Evolutionary conservation across 495 filamentous ascomycete species (phyloP), one percentile per base, ranked within the genome.

Genomic region (Niebla homalea): DNA sequence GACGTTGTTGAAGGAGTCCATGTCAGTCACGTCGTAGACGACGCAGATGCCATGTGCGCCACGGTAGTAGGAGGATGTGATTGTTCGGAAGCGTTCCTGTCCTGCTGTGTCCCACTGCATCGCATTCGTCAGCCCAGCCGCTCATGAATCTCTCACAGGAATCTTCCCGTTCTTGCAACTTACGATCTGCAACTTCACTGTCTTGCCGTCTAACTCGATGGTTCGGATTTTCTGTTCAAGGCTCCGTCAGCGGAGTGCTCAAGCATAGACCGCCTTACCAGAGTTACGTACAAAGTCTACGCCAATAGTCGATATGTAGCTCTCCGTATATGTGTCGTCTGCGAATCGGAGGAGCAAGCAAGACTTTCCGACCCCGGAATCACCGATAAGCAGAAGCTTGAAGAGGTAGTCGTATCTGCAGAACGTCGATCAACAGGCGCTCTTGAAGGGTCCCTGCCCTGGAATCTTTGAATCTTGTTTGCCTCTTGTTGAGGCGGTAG

Each of bases 1-100:
- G 59, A 98, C 93, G 72, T 97, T 97, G 79, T 97, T 97, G 87
- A 97, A 98, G 39, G 86, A 93, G 70, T 97, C 93, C 93, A 96
- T 97, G 66, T 98, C 93, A 39, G 92, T 98, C 64, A 98, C 93
- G 80, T 98, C 92, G 75, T 96, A 98, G 64, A 98, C 92, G 48
- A 98, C 92, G 70, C 92, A 98, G 72, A 98, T 98, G 59, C 92
- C 92, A 67, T 98, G 93, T 58, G 92, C 92, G 57, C 83, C 92
- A 64, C 92, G 85, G 75, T 98, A 98, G 80, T 98, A 98, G 48
- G 93, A 97, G 19, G 90, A 96, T 48, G 93, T 97, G 73, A 98
- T 98, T 56, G 92, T 98, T 65, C 93, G 84, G 87, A 98, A 98
- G 57, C 92, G 87, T 69, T 98, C 92, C 75, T 98, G 92, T 53